Evolutionary conservation across 2,329 filamentous ascomycete species (phyloP).

Genomic region (Microsporum ferrugineum): DNA sequence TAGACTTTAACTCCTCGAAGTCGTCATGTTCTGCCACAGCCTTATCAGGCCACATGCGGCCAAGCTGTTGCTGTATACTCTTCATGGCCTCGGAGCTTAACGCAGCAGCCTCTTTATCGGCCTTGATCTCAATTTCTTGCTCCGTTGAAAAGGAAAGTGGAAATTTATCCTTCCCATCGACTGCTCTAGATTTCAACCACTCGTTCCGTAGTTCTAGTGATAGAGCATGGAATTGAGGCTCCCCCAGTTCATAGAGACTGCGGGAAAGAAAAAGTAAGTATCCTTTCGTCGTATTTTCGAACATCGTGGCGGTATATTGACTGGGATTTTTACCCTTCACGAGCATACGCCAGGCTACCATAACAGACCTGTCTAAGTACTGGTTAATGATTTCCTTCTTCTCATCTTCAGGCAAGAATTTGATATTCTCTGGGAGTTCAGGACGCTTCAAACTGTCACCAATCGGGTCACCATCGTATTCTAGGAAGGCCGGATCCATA

Average conservation of each 20-base stretch:
- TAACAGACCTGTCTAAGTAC: constrained; percentile 6
- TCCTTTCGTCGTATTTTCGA: constrained; percentile 7
- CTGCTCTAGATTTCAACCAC: not conserved
- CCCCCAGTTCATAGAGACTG: constrained; percentile 8
- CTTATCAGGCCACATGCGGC: constrained; percentile 11
- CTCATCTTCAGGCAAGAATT: constrained; percentile 1
- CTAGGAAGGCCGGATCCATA: constrained; percentile 15
- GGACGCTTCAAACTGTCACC: constrained; percentile 19
- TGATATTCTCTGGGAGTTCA: constrained; percentile 8
- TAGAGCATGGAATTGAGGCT: constrained; percentile 7
- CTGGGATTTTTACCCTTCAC: constrained; percentile 8
- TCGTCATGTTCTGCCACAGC: constrained; percentile 9
- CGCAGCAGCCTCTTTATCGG: not conserved
- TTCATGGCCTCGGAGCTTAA: constrained; percentile 9
- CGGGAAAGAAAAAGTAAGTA: constrained; percentile 7
- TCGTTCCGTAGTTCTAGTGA: constrained; percentile 7
- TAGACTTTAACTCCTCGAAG: constrained; percentile 10
- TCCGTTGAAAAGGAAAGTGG: constrained; percentile 5
- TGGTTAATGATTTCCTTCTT: not conserved
- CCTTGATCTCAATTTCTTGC: constrained; percentile 7
- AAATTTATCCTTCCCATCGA: not conserved
- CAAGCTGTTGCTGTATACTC: constrained; percentile 3
- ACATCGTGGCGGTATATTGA: constrained; percentile 8
- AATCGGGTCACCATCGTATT: constrained; percentile 19
- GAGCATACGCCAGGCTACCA: constrained; percentile 12